Conservation (phyloP, 2,329 filamentous ascomycete genomes). For the Pestalotiopsis sp. region DNA sequence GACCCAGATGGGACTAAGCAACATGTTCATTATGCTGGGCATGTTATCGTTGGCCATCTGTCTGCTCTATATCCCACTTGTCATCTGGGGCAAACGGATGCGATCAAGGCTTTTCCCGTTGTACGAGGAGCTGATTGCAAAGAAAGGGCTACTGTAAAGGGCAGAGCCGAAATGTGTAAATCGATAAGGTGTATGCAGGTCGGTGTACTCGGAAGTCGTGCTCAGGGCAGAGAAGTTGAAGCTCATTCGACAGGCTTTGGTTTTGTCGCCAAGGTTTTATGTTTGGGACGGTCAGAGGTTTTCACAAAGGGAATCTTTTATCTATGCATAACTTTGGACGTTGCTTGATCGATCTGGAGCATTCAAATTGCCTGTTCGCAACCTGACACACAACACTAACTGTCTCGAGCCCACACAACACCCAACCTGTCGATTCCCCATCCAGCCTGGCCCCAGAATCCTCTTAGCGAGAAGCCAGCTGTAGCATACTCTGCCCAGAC, state of each 20-base stretch:
- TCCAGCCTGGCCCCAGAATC: not conserved
- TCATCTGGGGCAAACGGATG: conserved; percentile 15
- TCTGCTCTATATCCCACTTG: conserved; percentile 10
- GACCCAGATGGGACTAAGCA: conserved; percentile 12
- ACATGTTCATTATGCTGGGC: conserved; percentile 13
- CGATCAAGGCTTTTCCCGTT: not conserved
- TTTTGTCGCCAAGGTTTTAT: no score
- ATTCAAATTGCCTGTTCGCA: no score
- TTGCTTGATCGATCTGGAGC: no score
- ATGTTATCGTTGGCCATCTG: conserved; percentile 4
- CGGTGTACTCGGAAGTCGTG: no score
- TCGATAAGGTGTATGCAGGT: no score
- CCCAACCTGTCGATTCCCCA: not conserved
- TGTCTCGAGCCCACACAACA: not conserved
- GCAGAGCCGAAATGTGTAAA: not conserved
- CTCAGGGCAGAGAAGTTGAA: no score
- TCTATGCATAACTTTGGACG: no score
- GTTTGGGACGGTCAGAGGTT: no score
- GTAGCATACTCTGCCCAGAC: not conserved
- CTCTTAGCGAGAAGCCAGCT: not conserved
- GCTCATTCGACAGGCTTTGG: no score
- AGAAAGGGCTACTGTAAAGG: not conserved
- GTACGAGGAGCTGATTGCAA: conserved; percentile 7
- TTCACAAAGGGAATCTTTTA: no score
- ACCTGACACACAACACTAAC: not conserved